Percentiles rank a stretch among this genome's conserved stretches.
Conservation (phyloP, 2,329 filamentous ascomycete species). For the Herpotrichia juniperi region DNA sequence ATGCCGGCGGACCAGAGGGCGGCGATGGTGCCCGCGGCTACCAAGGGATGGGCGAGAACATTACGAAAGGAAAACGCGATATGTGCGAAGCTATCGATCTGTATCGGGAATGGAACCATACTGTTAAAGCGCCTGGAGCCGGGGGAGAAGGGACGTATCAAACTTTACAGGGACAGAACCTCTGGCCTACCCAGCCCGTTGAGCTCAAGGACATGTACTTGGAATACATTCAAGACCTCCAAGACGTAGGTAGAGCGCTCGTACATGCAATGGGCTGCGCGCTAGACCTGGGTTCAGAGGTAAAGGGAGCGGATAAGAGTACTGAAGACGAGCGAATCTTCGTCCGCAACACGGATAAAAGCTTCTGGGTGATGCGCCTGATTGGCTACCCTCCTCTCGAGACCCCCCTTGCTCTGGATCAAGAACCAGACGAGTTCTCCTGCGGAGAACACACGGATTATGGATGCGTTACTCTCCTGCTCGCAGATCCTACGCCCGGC, state of each 20-base stretch:
- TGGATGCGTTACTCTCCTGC: conserved; percentile 54
- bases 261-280: conserved; percentile 48
- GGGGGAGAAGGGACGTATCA: conserved; percentile 26
- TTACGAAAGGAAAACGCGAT: conserved; percentile 41
- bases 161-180: conserved; percentile 49
- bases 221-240: conserved; percentile 34
- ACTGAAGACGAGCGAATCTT: conserved; percentile 39
- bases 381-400: conserved; percentile 47
- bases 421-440: conserved; percentile 36
- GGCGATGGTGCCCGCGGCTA: conserved; percentile 48
- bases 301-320: background rate
- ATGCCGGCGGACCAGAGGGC: conserved; percentile 36
- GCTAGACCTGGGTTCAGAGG: conserved; percentile 29
- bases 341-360: conserved; percentile 33
- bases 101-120: conserved; percentile 44
- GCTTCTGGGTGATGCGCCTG: conserved; percentile 51
- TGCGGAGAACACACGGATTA: conserved; percentile 55
- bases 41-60: conserved; percentile 45
- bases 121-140: conserved; percentile 17
- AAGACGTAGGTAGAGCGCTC: conserved; percentile 39
- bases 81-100: conserved; percentile 50
- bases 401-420: conserved; percentile 9
- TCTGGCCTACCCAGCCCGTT: conserved; percentile 47
- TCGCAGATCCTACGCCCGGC: conserved; percentile 50
- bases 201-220: conserved; percentile 39